Conservation (phyloP, 2,329 filamentous ascomycete species). For the Onygenales sp. region DNA sequence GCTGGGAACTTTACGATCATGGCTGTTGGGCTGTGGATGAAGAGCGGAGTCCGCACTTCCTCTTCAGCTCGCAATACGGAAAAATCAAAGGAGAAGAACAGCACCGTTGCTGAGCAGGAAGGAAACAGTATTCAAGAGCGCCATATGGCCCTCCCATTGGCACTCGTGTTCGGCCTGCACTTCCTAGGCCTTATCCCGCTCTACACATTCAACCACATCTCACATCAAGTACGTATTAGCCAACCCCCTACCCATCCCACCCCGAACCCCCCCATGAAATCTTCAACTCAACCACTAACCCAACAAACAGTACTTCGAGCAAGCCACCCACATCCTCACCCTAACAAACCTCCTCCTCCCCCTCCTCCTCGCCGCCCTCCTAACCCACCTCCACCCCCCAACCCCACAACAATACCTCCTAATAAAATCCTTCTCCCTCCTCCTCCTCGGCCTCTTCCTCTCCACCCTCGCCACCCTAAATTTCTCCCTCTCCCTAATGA, state of each 20-base stretch:
- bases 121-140: conserved; percentile 26
- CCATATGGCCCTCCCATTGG: conserved; percentile 46
- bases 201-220: conserved; percentile 72
- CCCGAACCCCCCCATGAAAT: background rate
- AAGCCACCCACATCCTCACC: conserved; percentile 51
- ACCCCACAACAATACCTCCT: conserved; percentile 64
- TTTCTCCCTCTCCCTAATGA: conserved; percentile 78
- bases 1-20: conserved; percentile 93
- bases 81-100: conserved; percentile 14
- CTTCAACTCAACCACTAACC: conserved; percentile 9
- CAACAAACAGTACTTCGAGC: conserved; percentile 45
- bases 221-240: conserved; percentile 48
- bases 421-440: conserved; percentile 83
- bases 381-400: conserved; percentile 43
- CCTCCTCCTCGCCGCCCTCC: conserved; percentile 44
- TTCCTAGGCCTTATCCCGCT: conserved; percentile 71
- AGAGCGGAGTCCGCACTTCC: conserved; percentile 50
- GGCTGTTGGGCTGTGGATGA: conserved; percentile 87
- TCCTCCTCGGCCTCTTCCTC: conserved; percentile 83
- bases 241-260: background rate
- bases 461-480: conserved; percentile 91
- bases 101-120: conserved; percentile 10
- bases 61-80: conserved; percentile 24
- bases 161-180: conserved; percentile 63
- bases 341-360: conserved; percentile 49